Base-by-base conservation (phyloP, 2,329 filamentous ascomycete genomes). In the Alternaria sp. region DNA sequence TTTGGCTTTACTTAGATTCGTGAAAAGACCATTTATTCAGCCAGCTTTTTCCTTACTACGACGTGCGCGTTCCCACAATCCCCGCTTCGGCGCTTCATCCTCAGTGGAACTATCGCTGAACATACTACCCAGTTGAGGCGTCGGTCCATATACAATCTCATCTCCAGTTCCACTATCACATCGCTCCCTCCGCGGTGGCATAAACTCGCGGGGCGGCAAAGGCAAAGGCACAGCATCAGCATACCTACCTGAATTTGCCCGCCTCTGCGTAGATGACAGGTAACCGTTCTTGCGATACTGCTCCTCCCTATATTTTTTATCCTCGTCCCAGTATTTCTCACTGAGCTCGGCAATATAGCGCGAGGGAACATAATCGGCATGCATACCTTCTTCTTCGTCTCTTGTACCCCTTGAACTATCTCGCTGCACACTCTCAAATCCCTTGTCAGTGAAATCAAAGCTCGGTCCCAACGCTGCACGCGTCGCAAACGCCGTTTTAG, bases 1-100 rank as follows among this genome's bases (percentile, higher is more conserved):
- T 75, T 74, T 59, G 72, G 72, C 4, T 72, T 75, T 51, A 66
- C 67, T 21, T 67, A 49, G 40, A 28, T 29, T n/a, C 21, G 17
- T 46, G 28, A 23, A 24, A 3, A 40, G 33, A 5, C 2, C 34
- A 11, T 10, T 7, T n/a, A 13, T 24, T 29, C 17, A 10, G 9
- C 23, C 33, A 21, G 23, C 8, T 26, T 17, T 17, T 17, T 48
- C 44, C 3, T 4, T n/a, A 23, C 44, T 48, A 21, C 44, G 8
- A 3, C 21, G 17, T 21, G 24, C 11, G 5, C 13, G 11, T 0
- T 17, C 9, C 33, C 34, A 29, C 5, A 23, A 37, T 2, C 9
- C 13, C 1, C 45, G 53, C 21, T 55, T 42, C 1, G 21, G 45
- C n/a, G n/a, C n/a, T 45, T 48, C 21, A 4, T 48, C 50, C 7